phyloP scores from a whole-genome alignment of 2,329 filamentous ascomycete genomes.

The Xylariaceae sp. region DNA sequence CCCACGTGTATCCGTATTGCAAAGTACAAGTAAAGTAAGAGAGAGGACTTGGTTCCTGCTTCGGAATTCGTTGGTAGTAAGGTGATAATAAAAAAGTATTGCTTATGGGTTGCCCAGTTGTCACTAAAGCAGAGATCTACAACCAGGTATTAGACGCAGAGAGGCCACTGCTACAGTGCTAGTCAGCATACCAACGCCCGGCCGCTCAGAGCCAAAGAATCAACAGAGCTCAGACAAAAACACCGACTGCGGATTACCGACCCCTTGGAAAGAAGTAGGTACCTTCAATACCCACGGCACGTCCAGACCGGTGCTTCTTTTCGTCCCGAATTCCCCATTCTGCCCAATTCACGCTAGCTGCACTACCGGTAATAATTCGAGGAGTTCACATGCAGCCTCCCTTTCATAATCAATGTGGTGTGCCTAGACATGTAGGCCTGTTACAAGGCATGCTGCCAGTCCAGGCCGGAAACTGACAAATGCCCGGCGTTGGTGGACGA shows the following conservation, averaged over 20 bases:
- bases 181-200: background rate
- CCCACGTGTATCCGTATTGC: too few relatives aligned
- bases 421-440: background rate
- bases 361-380: background rate
- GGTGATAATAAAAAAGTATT: too few relatives aligned
- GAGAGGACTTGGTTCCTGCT: too few relatives aligned
- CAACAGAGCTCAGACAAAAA: background rate
- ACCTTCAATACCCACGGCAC: background rate
- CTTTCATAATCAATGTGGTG: background rate
- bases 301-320: background rate
- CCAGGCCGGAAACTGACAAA: too few relatives aligned
- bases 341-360: background rate
- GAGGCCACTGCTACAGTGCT: background rate
- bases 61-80: too few relatives aligned
- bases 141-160: too few relatives aligned
- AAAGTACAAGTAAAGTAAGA: too few relatives aligned
- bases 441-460: too few relatives aligned
- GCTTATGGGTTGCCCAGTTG: too few relatives aligned
- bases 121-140: too few relatives aligned
- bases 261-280: background rate
- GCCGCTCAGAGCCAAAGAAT: background rate
- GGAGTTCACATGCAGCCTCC: background rate
- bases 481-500: too few relatives aligned
- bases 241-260: background rate
- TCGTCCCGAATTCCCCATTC: background rate